Evolutionary conservation across 2,329 filamentous ascomycete genomes (phyloP), one percentile per base, ranked within the genome.

Genomic region (Basipetospora sp.): DNA sequence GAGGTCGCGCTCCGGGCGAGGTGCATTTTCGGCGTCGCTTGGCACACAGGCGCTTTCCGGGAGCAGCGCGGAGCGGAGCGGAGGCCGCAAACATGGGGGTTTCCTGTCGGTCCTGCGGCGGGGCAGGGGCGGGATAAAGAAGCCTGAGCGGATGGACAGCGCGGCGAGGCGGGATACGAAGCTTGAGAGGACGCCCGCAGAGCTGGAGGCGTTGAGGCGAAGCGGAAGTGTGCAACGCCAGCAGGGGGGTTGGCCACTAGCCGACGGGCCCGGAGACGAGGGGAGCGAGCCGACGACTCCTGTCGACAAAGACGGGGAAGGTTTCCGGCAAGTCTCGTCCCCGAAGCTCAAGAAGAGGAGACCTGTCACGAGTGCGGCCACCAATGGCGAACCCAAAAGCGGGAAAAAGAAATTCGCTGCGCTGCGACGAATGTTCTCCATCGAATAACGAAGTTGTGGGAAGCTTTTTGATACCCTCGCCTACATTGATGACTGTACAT

Each of bases 391-490:
- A 26, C 42, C 31, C 37, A 52, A 47, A 43, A 65, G 57, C 6
- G 22, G 22, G 59, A 73, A 69, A 60, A 83, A 82, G 66, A 80
- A 77, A 56, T 83, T 84, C 54, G 66, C 67, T 30, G 59, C 63
- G 39, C 55, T 84, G 51, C 71, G 79, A 52, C 71, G 65, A 53
- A 77, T 79, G 53, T 80, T 84, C 56, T 54, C 62, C 30, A 52
- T 69, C 40, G 52, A 67, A n/a, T n/a, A n/a, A n/a, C n/a, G n/a
- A n/a, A n/a, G n/a, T n/a, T n/a, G n/a, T n/a, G n/a, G n/a, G n/a
- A n/a, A n/a, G n/a, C n/a, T n/a, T n/a, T n/a, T n/a, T n/a, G n/a
- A n/a, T n/a, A n/a, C n/a, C n/a, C n/a, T n/a, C n/a, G n/a, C n/a
- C n/a, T n/a, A n/a, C n/a, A n/a, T n/a, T n/a, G n/a, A n/a, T n/a